phyloP scores from a whole-genome alignment of 805 yeast genomes.

The Kregervanrija fluxuum region DNA sequence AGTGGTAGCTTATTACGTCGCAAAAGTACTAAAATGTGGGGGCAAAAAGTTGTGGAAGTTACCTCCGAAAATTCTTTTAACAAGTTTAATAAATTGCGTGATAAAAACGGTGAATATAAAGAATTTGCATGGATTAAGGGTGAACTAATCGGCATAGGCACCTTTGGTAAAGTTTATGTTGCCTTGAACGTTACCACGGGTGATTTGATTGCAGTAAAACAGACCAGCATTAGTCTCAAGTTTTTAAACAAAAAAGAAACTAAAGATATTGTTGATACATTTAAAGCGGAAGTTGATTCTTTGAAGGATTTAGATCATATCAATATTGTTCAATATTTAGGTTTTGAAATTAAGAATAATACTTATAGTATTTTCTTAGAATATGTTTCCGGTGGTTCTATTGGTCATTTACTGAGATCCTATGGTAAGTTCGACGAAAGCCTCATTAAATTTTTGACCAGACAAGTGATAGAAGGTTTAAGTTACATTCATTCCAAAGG shows the following conservation, averaged over 20 bases:
- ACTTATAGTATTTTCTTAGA: constrained; percentile 85
- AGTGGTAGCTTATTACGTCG: constrained; percentile 46
- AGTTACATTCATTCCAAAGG: constrained; percentile 84
- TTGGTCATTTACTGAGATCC: constrained; percentile 74
- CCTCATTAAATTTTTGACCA: constrained; percentile 62
- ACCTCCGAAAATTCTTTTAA: constrained; percentile 60
- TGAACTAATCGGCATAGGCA: constrained; percentile 92
- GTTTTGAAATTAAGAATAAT: constrained; percentile 72
- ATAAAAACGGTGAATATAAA: constrained; percentile 62
- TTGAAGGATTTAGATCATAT: constrained; percentile 90
- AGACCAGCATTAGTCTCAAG: constrained; percentile 60
- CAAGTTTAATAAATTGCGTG: constrained; percentile 57
- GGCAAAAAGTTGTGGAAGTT: constrained; percentile 85
- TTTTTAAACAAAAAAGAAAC: constrained; percentile 37
- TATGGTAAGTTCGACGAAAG: constrained; percentile 82
- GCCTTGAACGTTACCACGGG: constrained; percentile 95
- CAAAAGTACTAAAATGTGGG: constrained; percentile 95
- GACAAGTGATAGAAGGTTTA: constrained; percentile 77
- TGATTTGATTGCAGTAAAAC: constrained; percentile 98
- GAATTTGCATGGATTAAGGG: constrained; percentile 98
- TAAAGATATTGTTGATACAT: constrained; percentile 66
- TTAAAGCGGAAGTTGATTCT: constrained; percentile 86
- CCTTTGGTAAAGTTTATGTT: constrained; percentile 88
- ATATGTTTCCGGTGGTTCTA: constrained; percentile 97
- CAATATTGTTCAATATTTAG: constrained; percentile 92